Percentiles rank a stretch among this genome's conserved stretches.
Conservation (phyloP, 148 eudicot genomes). For the Fagopyrum tataricum region DNA sequence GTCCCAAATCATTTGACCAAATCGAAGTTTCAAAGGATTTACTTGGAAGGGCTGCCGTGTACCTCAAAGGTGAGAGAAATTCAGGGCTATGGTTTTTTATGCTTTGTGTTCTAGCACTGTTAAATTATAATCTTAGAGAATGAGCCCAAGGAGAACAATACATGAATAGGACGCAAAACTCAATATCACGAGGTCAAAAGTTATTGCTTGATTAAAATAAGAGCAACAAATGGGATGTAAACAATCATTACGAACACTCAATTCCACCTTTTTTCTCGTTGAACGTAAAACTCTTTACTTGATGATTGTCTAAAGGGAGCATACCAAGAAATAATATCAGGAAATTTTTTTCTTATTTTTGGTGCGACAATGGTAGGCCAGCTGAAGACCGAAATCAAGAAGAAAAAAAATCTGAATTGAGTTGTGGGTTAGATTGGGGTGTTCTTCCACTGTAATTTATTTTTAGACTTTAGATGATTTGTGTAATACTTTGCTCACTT, state of each 20-base stretch:
- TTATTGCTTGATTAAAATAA: too few species aligned
- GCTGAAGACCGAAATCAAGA: neutral
- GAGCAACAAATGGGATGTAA: too few species aligned
- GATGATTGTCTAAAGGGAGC: neutral
- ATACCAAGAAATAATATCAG: neutral
- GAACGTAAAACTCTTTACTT: neutral
- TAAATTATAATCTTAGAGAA: neutral
- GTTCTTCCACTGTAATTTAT: neutral
- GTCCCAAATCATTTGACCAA: conserved; percentile 78
- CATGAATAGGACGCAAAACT: neutral
- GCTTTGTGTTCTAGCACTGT: neutral
- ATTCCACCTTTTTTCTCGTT: too few species aligned
- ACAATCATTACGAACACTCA: too few species aligned
- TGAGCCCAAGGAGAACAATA: neutral
- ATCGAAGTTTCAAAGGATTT: conserved; percentile 66
- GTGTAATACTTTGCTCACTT: neutral
- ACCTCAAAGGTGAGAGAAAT: conserved; percentile 57
- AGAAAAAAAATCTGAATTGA: neutral
- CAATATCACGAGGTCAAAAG: too few species aligned
- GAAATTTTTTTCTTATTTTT: neutral
- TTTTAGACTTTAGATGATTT: neutral
- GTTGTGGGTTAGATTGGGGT: neutral
- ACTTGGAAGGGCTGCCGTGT: conserved; percentile 67
- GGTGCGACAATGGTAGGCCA: neutral
- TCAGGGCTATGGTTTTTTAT: neutral